Evolutionary conservation across 495 filamentous ascomycete species (phyloP), one percentile per base, ranked within the genome.

Genomic region (Trichoderma reesei): DNA sequence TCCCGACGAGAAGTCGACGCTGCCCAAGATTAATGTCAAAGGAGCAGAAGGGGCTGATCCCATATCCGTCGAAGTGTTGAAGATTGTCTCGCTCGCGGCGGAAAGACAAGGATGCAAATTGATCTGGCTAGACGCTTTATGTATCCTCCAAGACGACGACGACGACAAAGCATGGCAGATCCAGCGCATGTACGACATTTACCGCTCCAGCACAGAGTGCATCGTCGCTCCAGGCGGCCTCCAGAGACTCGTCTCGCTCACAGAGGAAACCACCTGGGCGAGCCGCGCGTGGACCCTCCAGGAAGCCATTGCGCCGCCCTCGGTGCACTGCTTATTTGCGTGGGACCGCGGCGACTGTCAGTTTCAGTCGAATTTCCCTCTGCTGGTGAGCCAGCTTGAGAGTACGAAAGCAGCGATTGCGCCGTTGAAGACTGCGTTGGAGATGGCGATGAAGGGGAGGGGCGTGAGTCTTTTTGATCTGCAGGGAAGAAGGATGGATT

Each of bases 111-210:
- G 51, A 34, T 56, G 51, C 26, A 56, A 11, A 14, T 9, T 56
- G 4, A 10, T 56, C 9, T 63, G 62, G 62, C 36, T 64, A 16
- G 62, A 64, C n/a, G 44, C 41, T 14, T 26, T 64, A 7, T 64
- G 62, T 46, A 64, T 64, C 41, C 36, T 54, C 2, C 62, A 64
- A n/a, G 62, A 10, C 6, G 5, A 59, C 10, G 31, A 18, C 8
- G 26, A 38, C 18, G 63, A 67, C 59, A 67, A 67, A 26, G n/a
- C 38, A 16, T 51, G 46, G 18, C 65, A 66, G 34, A 56, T 66
- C 37, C 60, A 60, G 44, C 63, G 63, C 37, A 66, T 66, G 65
- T 46, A 46, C 33, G 60, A 64, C 44, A 66, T 66, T 14, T 66
- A 66, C 36, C 41, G 39, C 13, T n/a, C 20, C n/a, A 42, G 59